A percentile compares a stretch with the other conserved stretches of the same genome.
These are phyloP conservation scores for Tillandsia fasciculata DNA, from an alignment of 176 grass and related monocot species.

Conservation along the genomic window DNA sequence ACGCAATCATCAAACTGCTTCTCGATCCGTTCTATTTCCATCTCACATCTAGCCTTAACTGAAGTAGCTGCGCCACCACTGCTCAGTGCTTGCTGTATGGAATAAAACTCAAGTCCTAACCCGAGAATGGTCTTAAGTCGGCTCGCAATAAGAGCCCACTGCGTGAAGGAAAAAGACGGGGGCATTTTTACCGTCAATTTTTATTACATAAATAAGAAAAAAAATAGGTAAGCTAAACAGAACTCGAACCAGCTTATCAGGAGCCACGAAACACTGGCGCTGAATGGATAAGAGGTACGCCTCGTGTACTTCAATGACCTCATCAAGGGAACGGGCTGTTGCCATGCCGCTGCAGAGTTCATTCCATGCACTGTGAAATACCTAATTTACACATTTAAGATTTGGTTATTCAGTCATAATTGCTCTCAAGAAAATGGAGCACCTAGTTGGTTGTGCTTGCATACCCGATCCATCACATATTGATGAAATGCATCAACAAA, in stretches of 20 bases:
- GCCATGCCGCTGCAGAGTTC: slow-evolving; percentile 81
- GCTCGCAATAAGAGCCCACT: slow-evolving; percentile 87
- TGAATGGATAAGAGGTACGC: slow-evolving; percentile 85
- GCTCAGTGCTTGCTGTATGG: slow-evolving; percentile 57
- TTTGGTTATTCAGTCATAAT: slow-evolving; percentile 5
- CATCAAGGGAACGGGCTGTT: slow-evolving; percentile 65
- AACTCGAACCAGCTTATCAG: slow-evolving; percentile 68
- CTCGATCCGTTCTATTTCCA: slow-evolving; percentile 82
- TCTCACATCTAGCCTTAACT: slow-evolving; percentile 65
- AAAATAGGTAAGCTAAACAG: slow-evolving; percentile 1
- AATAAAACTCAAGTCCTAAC: slow-evolving; percentile 77
- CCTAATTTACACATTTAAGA: slow-evolving; percentile 32
- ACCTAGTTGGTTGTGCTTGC: slow-evolving; percentile 7
- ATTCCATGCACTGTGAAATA: slow-evolving; percentile 89
- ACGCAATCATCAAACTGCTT: slow-evolving; percentile 93
- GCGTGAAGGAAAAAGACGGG: slow-evolving; percentile 13
- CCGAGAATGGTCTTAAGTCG: slow-evolving; percentile 88
- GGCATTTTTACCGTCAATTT: background rate
- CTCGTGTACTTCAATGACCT: slow-evolving; percentile 93
- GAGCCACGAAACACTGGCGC: slow-evolving; percentile 79
- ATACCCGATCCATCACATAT: slow-evolving; percentile 81
- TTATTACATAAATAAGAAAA: background rate
- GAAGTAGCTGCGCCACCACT: slow-evolving; percentile 58
- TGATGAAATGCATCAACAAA: slow-evolving; percentile 90
- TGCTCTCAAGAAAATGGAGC: slow-evolving; percentile 1